Evolutionary conservation across 148 eudicot species (phyloP), one percentile per base, ranked within the genome.

Genomic region (Chenopodium quinoa): DNA sequence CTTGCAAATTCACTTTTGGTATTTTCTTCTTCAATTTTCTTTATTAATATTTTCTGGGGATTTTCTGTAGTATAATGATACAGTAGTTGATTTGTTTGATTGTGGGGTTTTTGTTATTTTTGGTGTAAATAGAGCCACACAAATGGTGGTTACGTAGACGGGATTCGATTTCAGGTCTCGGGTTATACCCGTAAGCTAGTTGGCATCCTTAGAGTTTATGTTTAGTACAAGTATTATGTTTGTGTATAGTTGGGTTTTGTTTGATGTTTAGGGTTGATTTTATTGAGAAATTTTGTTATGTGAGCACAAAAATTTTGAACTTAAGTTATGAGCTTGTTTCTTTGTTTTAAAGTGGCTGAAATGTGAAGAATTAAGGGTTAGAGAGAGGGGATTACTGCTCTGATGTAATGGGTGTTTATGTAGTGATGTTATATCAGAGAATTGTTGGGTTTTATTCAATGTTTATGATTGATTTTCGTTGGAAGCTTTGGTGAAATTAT

Each of bases 1-100:
- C 90, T 62, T 79, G 89, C 75, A 85, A 83, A 23, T 85, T 87
- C 77, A 87, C 89, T 84, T 92, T 94, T 79, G 96, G 98, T 94
- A n/a, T 52, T 73, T 17, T 74, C 22, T 63, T 32, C 67, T 68
- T 3, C 44, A 23, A 19, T 29, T 31, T 80, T 78, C 32, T 2
- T 17, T 65, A 22, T 9, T 58, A 46, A 11, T 20, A 31, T 48
- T 50, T 79, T 48, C 1, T 44, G 4, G 32, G n/a, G 46, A 32
- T 11, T 75, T 78, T 20, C 67, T 56, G 7, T 48, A 54, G 46
- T 48, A 27, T 13, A 12, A 3, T 44, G 9, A 4, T 58, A 7
- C 19, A 12, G 19, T 75, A 31, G 3, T 40, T 54, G 32, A 13
- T 47, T 23, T 73, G n/a, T 29, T 27, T 31, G 16, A 1, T 29